Evolutionary conservation across 306 rosid species (phyloP).

Genomic region (Cicer judaicum): DNA sequence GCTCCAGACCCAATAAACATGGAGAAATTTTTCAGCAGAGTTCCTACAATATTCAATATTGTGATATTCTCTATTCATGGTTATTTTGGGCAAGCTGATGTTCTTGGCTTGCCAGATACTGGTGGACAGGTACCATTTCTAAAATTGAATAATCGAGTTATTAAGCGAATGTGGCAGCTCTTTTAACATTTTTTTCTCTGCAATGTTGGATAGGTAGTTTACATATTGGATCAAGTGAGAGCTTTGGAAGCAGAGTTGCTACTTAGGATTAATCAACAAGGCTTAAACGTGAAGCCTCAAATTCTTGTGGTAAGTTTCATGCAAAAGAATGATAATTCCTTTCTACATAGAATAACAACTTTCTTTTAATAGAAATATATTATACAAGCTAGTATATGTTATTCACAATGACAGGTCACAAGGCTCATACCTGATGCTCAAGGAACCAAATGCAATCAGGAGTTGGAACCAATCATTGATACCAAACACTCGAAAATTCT

Average conservation of each 20-base stretch:
- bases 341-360: background rate
- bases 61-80: constrained; percentile 92
- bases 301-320: constrained; percentile 73
- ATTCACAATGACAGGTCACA: constrained; percentile 61
- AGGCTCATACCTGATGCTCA: constrained; percentile 85
- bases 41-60: constrained; percentile 81
- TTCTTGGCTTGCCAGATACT: constrained; percentile 94
- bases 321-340: background rate
- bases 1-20: constrained; percentile 79
- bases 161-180: background rate
- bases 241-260: constrained; percentile 85
- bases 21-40: constrained; percentile 66
- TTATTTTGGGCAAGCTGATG: constrained; percentile 91
- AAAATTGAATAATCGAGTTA: background rate
- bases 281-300: constrained; percentile 76
- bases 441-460: constrained; percentile 85
- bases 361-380: background rate
- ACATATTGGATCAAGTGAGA: constrained; percentile 92
- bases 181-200: background rate
- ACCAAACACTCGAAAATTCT: constrained; percentile 74
- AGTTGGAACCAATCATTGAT: constrained; percentile 69
- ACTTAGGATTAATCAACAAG: constrained; percentile 72
- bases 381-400: constrained; percentile 18
- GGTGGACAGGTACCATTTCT: constrained; percentile 76
- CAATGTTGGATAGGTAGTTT: constrained; percentile 68